A percentile compares a stretch with the other conserved stretches of the same genome.
Evolutionary conservation across 139 green algal species (phyloP).

Genomic region (Monoraphidium neglectum): DNA sequence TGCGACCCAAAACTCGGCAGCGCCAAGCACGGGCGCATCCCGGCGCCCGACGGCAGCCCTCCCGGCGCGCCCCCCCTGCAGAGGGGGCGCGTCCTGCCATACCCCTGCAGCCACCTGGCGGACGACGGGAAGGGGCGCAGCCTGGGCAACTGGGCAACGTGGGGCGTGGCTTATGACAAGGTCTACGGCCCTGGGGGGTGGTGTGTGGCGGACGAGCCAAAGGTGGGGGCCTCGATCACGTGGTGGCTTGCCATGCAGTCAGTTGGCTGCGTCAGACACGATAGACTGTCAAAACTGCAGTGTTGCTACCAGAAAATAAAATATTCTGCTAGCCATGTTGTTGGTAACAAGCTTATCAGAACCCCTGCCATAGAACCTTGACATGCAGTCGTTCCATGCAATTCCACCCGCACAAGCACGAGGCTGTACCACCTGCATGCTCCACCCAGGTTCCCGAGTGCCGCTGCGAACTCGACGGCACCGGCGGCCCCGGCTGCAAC

Average conservation of each 20-base stretch:
- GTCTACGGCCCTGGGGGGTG: conserved; percentile 45
- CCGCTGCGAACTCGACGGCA: conserved; percentile 40
- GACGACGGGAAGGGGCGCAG: conserved; percentile 44
- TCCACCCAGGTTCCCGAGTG: conserved; percentile 8
- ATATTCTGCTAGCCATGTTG: no score
- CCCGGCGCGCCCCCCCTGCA: conserved; percentile 38
- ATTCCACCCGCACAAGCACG: no score
- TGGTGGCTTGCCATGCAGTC: no score
- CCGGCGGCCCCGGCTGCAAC: conserved; percentile 47
- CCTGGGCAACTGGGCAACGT: conserved; percentile 31
- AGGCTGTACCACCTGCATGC: no score
- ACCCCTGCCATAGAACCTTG: neutral
- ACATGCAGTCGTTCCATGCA: neutral
- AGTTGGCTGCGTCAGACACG: conserved; percentile 1
- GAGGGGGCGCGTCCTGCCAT: conserved; percentile 26
- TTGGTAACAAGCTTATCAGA: no score
- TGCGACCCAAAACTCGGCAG: conserved; percentile 48
- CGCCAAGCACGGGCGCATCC: conserved; percentile 37
- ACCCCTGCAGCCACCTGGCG: conserved; percentile 35
- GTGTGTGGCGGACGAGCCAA: conserved; percentile 35
- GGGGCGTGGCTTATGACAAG: neutral
- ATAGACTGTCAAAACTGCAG: no score
- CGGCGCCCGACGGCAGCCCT: conserved; percentile 28
- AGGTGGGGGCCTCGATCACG: no score
- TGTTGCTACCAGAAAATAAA: no score